Conservation (phyloP, 1,284 basidiomycete species). For the Ceratobasidium papillatum region DNA sequence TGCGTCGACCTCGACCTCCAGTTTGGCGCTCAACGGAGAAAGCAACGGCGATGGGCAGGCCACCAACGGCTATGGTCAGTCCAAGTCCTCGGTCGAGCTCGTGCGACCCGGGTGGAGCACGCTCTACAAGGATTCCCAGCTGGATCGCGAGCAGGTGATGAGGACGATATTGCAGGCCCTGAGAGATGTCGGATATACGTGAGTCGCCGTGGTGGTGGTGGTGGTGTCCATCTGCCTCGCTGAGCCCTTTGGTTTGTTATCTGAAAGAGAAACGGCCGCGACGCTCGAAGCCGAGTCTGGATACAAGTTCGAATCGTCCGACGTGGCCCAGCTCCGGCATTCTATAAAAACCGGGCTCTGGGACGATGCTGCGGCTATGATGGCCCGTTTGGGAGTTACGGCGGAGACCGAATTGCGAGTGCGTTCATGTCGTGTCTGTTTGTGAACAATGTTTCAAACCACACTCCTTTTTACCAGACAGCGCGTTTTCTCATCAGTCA, state of each 20-base stretch:
- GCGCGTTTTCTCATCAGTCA: constrained; percentile 88
- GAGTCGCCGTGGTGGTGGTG: constrained; percentile 10
- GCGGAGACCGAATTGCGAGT: constrained; percentile 74
- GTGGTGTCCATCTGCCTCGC: not conserved
- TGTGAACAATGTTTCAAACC: constrained; percentile 17
- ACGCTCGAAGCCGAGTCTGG: constrained; percentile 94
- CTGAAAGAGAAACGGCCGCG: constrained; percentile 80
- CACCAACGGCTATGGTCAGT: constrained; percentile 27
- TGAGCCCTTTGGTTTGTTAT: constrained; percentile 13
- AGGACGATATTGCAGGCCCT: constrained; percentile 90
- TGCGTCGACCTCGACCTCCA: constrained; percentile 1
- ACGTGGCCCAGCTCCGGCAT: constrained; percentile 83
- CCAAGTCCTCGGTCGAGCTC: constrained; percentile 19
- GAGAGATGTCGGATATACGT: constrained; percentile 93
- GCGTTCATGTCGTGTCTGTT: constrained; percentile 47
- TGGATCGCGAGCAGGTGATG: constrained; percentile 92
- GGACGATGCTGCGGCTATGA: constrained; percentile 78
- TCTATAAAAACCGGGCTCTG: constrained; percentile 87
- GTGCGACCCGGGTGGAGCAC: constrained; percentile 68
- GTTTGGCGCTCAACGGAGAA: constrained; percentile 18
- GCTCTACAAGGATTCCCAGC: constrained; percentile 75
- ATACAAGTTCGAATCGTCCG: constrained; percentile 80
- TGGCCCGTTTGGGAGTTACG: constrained; percentile 72
- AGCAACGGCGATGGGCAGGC: constrained; percentile 15
- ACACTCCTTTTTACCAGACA: constrained; percentile 59